Evolutionary conservation across 2,329 filamentous ascomycete species (phyloP), one percentile per base, ranked within the genome.

Genomic region (Ramularia collo-cygni): DNA sequence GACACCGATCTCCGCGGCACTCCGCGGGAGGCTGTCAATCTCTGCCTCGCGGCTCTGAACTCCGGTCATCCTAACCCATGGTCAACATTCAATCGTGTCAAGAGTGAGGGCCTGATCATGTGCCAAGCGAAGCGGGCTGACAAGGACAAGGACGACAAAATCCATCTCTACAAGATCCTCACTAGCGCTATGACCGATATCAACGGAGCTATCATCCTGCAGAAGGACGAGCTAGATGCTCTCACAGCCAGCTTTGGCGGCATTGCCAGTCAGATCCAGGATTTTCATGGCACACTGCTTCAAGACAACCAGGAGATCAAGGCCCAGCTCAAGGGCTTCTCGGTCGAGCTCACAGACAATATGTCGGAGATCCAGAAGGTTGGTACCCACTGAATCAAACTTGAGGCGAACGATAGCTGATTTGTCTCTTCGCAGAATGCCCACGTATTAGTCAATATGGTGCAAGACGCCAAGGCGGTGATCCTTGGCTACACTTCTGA

Each of bases 71-170:
- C 68, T 13, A 66, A 71, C 16, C 68, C 72, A 56, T 83, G 78
- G 77, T 79, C 70, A 1, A 81, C 76, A 16, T 83, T 78, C 62
- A 76, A 74, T 49, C 79, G 79, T 57, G 75, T 69, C 42, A 67
- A 71, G 40, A 75, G 79, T 40, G 77, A 79, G 48, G 77, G 77
- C 2, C 64, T 76, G 30, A 61, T 77, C 13, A 75, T 83, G 50
- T 83, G 80, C 48, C 72, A 79, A 46, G 76, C 77, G 18, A 71
- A 74, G 29, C 70, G 78, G 27, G 62, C 69, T 29, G 72, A 77
- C 37, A 68, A 74, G 10, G 77, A 81, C 42, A 76, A 74, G 53
- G 72, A 58, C 19, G 47, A 60, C 33, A 36, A 52, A 17, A 36
- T 56, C 3, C 35, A 54, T 8, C 18, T 53, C 8, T 44, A 46